Conservation (phyloP, 1,139 yeast species). For the Hemisphaericaspora xylanilytica region DNA sequence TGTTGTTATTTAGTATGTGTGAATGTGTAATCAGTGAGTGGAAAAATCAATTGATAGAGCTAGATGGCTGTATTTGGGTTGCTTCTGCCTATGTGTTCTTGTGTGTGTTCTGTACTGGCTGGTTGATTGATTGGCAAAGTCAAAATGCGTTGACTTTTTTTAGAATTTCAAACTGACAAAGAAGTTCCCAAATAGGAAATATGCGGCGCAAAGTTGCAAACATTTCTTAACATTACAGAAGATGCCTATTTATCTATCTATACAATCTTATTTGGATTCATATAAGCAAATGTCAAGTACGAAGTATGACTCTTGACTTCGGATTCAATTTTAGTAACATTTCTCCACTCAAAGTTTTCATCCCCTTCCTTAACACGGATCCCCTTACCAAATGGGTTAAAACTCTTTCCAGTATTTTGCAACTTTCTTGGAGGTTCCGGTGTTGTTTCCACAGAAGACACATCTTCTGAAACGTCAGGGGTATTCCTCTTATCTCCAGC, state of each 20-base stretch:
- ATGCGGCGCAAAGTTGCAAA: slow-evolving; percentile 1
- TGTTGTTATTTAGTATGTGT: slow-evolving; percentile 8
- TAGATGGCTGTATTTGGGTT: too few relatives aligned
- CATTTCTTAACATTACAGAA: not conserved
- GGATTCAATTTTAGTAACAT: slow-evolving; percentile 76
- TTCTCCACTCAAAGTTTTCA: slow-evolving; percentile 69
- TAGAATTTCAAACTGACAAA: not conserved
- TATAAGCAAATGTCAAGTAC: slow-evolving; percentile 82
- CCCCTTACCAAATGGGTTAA: slow-evolving; percentile 90
- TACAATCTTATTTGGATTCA: slow-evolving; percentile 6
- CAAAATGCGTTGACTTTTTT: not conserved
- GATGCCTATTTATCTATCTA: not conserved
- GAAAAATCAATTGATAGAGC: not conserved
- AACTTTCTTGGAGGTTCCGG: slow-evolving; percentile 15
- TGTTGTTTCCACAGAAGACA: slow-evolving; percentile 8
- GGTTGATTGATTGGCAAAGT: not conserved
- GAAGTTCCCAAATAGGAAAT: slow-evolving; percentile 1
- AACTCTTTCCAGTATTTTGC: slow-evolving; percentile 53
- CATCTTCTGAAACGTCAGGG: slow-evolving; percentile 15
- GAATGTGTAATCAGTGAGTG: not conserved
- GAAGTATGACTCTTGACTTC: slow-evolving; percentile 95
- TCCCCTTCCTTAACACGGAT: slow-evolving; percentile 84
- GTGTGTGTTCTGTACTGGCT: not conserved
- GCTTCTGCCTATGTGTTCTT: too few relatives aligned
- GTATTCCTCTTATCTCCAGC: slow-evolving; percentile 24